Conservation (phyloP, 2,329 filamentous ascomycete genomes). For the Epichloe elymi region DNA sequence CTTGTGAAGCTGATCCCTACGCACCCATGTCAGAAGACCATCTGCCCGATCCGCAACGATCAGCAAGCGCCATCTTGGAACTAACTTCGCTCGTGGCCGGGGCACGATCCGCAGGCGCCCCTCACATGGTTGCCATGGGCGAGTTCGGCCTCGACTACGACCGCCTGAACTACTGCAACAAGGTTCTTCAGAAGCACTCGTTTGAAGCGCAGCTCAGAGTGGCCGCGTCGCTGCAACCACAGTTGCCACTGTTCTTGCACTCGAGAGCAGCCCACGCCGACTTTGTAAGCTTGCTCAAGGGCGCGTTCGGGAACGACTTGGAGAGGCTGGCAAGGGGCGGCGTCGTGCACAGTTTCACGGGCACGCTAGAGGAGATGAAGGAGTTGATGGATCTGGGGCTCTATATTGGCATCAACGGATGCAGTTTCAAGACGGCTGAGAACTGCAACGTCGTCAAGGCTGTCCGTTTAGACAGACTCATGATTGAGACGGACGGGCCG, state of each 20-base stretch:
- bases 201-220: conserved; percentile 75
- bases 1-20: conserved; percentile 39
- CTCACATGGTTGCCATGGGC: conserved; percentile 62
- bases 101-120: conserved; percentile 32
- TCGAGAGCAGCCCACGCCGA: conserved; percentile 77
- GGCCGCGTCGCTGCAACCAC: conserved; percentile 53
- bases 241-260: conserved; percentile 83
- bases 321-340: conserved; percentile 59
- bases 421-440: conserved; percentile 86
- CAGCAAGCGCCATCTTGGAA: conserved; percentile 37
- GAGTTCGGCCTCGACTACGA: conserved; percentile 97
- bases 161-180: conserved; percentile 68
- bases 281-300: conserved; percentile 60
- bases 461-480: conserved; percentile 65
- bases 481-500: conserved; percentile 94
- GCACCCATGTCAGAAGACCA: conserved; percentile 36
- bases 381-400: conserved; percentile 69
- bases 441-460: conserved; percentile 76
- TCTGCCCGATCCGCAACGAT: conserved; percentile 29
- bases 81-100: conserved; percentile 52
- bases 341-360: conserved; percentile 92
- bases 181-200: conserved; percentile 67
- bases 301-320: conserved; percentile 42
- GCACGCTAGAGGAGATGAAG: conserved; percentile 71
- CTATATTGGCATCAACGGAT: conserved; percentile 92